Percentiles rank a stretch among this genome's conserved stretches.
Conservation (phyloP, 2,329 filamentous ascomycete species). For the Onygena corvina region DNA sequence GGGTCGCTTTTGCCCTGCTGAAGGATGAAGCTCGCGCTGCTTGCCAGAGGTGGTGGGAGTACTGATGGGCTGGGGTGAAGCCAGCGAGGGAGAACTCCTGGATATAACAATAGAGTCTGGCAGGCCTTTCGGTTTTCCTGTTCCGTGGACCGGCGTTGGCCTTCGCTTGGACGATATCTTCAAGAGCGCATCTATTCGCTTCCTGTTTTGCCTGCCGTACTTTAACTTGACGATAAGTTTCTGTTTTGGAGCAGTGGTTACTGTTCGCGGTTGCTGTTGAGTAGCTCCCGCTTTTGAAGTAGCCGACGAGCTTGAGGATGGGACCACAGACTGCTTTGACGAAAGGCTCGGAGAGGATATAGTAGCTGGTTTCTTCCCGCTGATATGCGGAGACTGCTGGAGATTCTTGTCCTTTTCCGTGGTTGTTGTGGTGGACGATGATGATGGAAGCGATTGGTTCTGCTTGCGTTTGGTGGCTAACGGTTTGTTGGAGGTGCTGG, state of each 20-base stretch:
- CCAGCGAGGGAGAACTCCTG: slow-evolving; percentile 4
- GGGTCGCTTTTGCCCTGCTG: slow-evolving; percentile 20
- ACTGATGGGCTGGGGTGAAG: slow-evolving; percentile 10
- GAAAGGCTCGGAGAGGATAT: neutral
- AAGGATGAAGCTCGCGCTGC: slow-evolving; percentile 10
- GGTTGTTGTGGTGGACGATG: slow-evolving; percentile 3
- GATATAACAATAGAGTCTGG: slow-evolving; percentile 14
- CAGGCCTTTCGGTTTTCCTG: slow-evolving; percentile 18
- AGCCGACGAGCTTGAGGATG: neutral
- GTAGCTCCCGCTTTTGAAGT: slow-evolving; percentile 3
- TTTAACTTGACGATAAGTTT: slow-evolving; percentile 39
- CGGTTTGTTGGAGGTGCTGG: slow-evolving; percentile 12
- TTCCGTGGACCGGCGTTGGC: slow-evolving; percentile 19
- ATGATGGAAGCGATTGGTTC: neutral
- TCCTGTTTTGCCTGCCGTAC: slow-evolving; percentile 40
- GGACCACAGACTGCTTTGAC: neutral
- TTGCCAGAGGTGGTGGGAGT: slow-evolving; percentile 16
- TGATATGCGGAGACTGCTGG: neutral
- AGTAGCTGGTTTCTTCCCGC: slow-evolving; percentile 9
- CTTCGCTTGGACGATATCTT: slow-evolving; percentile 33
- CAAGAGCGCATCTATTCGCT: slow-evolving; percentile 37
- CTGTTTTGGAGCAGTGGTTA: slow-evolving; percentile 13
- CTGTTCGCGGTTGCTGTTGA: neutral
- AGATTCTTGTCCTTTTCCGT: neutral
- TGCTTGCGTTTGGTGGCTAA: slow-evolving; percentile 6